Evolutionary conservation across 768 basidiomycete species (phyloP), one percentile per base, ranked within the genome.

Genomic region (Glaciozyma martinii): DNA sequence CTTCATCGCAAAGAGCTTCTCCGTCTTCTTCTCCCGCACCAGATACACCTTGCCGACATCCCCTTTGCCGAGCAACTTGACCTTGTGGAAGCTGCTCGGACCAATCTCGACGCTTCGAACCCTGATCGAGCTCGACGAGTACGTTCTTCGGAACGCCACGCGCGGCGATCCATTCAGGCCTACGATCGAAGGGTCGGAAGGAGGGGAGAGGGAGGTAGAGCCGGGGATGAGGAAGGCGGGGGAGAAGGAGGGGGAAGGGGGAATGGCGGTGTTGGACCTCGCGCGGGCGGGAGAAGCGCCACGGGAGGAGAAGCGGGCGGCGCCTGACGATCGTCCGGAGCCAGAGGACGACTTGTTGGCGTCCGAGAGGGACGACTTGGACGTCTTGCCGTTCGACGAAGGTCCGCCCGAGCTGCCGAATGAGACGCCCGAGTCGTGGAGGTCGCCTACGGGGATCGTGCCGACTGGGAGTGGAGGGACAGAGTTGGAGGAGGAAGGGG

Each of bases 31-130:
- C 80, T 99, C 95, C 73, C 88, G 84, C 57, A 99, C 95, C 53
- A 99, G 83, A 79, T 97, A 99, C 49, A 99, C 95, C 76, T 94
- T 89, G 25, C 95, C 95, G 55, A 99, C 95, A 77, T 99, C 95
- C 54, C 95, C 95, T 76, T 95, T 91, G 55, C 95, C 95, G n/a
- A 98, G 82, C 82, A 99, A 82, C 79, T 93, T 95, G 79, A 98
- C 81, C 80, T 99, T 99, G 75, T 87, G 82, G 78, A 99, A 99
- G 76, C 90, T 92, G 56, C 85, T 85, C 62, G 95, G 94, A 29
- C 86, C 83, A 30, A 99, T 94, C 79, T 98, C 93, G 63, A 94
- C 90, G 87, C 92, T 71, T 27, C 66, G 55, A 23, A 71, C 71
- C 79, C 95, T 95, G 79, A 99, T 98, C 25, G 91, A 94, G 77